A percentile compares a stretch with the other conserved stretches of the same genome.
Evolutionary conservation across 2,329 filamentous ascomycete genomes (phyloP).

Genomic region (Penicillium corylophilum): DNA sequence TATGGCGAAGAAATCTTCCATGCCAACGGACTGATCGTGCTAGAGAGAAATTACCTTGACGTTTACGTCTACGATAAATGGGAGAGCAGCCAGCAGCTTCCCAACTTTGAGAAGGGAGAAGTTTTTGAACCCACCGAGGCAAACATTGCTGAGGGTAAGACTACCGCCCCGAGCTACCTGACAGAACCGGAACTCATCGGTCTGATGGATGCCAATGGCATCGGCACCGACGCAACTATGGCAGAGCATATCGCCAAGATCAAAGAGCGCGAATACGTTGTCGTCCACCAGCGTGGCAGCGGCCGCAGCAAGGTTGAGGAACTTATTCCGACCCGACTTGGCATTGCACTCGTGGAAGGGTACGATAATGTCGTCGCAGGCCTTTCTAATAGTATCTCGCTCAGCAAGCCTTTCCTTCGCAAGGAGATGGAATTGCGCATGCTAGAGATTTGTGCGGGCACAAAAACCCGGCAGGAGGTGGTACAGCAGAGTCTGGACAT

Average conservation of each 20-base stretch:
- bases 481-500: slow-evolving; percentile 80
- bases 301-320: slow-evolving; percentile 64
- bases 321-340: slow-evolving; percentile 89
- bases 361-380: slow-evolving; percentile 94
- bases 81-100: slow-evolving; percentile 82
- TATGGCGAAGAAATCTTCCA: slow-evolving; percentile 83
- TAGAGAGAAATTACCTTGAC: slow-evolving; percentile 89
- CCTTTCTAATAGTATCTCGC: slow-evolving; percentile 60
- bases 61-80: slow-evolving; percentile 97
- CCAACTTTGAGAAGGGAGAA: slow-evolving; percentile 76
- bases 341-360: slow-evolving; percentile 86
- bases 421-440: slow-evolving; percentile 98
- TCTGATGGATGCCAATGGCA: slow-evolving; percentile 97
- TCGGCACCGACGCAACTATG: slow-evolving; percentile 98
- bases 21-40: slow-evolving; percentile 77
- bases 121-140: slow-evolving; percentile 84
- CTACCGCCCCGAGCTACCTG: slow-evolving; percentile 76
- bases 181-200: slow-evolving; percentile 95
- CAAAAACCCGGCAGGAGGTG: slow-evolving; percentile 69
- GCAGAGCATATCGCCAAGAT: slow-evolving; percentile 97
- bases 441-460: slow-evolving; percentile 93
- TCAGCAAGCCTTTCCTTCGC: slow-evolving; percentile 91
- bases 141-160: slow-evolving; percentile 87
- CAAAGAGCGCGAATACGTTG: slow-evolving; percentile 83
- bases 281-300: slow-evolving; percentile 57